Evolutionary conservation across 2,329 filamentous ascomycete genomes (phyloP), one percentile per base, ranked within the genome.

Genomic region (Verticillium dahliae): DNA sequence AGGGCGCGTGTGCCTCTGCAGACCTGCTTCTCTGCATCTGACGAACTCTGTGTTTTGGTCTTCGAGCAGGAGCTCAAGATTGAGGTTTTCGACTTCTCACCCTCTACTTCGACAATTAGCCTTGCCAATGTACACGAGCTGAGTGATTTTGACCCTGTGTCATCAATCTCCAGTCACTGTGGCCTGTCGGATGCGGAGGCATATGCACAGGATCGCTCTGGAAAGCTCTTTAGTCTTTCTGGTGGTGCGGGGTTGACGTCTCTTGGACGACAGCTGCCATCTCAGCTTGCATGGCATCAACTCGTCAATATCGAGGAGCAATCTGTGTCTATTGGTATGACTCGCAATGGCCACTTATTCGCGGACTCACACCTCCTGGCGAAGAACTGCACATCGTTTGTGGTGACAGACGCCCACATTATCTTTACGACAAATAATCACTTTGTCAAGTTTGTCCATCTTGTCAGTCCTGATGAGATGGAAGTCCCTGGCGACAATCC

Each of bases 391-490:
- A 98, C 94, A 0, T 99, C 95, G 0, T 98, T 97, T 68, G 73
- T 92, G 6, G 77, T 93, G 33, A 97, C 94, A 0, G 81, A 87
- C 0, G 85, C 87, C 22, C 94, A 98, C 77, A 80, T 99, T 14
- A 86, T 98, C 62, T 92, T 94, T 70, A 99, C 95, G 0, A 99
- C 95, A 0, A 92, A 89, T 63, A 92, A 92, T 66, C 93, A 98
- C 72, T 81, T 97, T 3, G 81, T 99, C 65, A 99, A 99, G 74
- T 97, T 97, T 74, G 88, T 97, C 14, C 94, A 99, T 73, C 77
- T 98, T 57, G 82, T 85, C 3, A 76, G 80, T 62, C 79, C 84
- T 15, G 81, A 91, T 66, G 85, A 90, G 91, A 80, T 52, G 65
- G 88, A 95, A 67, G 82, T 97, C 1, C 93, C 95, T 0, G 83